These are phyloP conservation scores for Sicyos edulis DNA, from an alignment of 306 rosid genomes.

Conservation along the genomic window DNA sequence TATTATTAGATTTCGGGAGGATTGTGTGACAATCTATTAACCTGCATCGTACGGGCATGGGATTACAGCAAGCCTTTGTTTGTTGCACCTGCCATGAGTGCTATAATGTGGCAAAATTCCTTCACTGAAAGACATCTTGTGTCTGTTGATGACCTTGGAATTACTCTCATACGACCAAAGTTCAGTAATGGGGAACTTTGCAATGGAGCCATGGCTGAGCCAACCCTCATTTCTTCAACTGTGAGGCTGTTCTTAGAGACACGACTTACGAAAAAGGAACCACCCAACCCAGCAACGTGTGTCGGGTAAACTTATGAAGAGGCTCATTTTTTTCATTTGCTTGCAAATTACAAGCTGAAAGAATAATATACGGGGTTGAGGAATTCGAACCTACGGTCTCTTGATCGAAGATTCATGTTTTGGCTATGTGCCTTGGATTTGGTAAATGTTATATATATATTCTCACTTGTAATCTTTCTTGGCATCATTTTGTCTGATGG, in stretches of 20 bases:
- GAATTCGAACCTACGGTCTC: too few relatives aligned
- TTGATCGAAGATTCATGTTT: too few relatives aligned
- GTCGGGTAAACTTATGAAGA: neutral
- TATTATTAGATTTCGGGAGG: slow-evolving; percentile 67
- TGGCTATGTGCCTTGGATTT: neutral
- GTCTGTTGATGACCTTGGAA: slow-evolving; percentile 60
- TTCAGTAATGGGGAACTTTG: slow-evolving; percentile 62
- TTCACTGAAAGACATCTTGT: slow-evolving; percentile 54
- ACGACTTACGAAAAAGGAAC: neutral
- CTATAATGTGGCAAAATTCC: slow-evolving; percentile 57
- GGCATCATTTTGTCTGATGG: neutral
- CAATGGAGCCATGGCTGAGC: slow-evolving; percentile 92
- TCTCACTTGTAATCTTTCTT: slow-evolving; percentile 1
- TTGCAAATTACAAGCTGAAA: neutral
- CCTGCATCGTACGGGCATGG: slow-evolving; percentile 76
- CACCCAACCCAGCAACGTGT: neutral
- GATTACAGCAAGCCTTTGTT: slow-evolving; percentile 65
- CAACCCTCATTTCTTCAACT: slow-evolving; percentile 62
- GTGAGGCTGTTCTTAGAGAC: slow-evolving; percentile 60
- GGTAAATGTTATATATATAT: slow-evolving; percentile 2
- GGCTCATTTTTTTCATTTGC: neutral
- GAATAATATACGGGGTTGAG: neutral
- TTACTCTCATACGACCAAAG: slow-evolving; percentile 57
- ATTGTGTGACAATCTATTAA: slow-evolving; percentile 66
- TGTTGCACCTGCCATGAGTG: slow-evolving; percentile 81